Base-by-base conservation (phyloP, 2,329 filamentous ascomycete species). In the Penicillium brevicompactum region DNA sequence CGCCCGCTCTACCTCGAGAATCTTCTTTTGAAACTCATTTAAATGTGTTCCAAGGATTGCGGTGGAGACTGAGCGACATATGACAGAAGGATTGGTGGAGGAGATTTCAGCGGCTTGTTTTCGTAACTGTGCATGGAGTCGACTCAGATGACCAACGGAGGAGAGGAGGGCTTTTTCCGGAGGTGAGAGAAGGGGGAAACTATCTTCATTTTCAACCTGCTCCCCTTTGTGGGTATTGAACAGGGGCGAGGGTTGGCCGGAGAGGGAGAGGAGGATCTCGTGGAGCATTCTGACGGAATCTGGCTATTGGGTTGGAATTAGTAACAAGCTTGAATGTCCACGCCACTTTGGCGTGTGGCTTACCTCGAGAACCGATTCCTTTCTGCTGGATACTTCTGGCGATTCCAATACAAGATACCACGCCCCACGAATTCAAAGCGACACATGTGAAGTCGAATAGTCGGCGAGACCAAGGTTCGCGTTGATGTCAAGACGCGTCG, bases 221-320 rank as follows among this genome's bases (percentile, higher is more conserved):
- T 71, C 61, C 77, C 79, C 67, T 65, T 79, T 74, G 66, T 75
- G 69, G 65, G 75, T 61, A 72, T 84, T 83, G 78, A 97, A 89
- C 70, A 97, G 85, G 64, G 92, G 89, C 62, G 93, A 97, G 61
- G 90, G 89, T 77, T 97, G 91, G 64, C 94, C 93, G 68, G 92
- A 95, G 76, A 97, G 87, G 74, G 92, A 93, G 76, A 99, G 88
- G 76, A 97, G 87, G 79, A 99, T 91, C 82, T 99, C 94, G 84
- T 97, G 94, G 74, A 99, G 90, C 94, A 99, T 99, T 64, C 67
- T 76, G 71, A 56, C 51, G 60, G 56, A 24, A 51, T 38, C 45
- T 55, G 47, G 40, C 52, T 55, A 46, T 55, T 10, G 32, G 18
- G 22, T 40, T 10, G 51, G 18, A 55, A 22, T 21, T 13, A 46